phyloP scores from a whole-genome alignment of 805 yeast genomes.

The Wickerhamomyces canadensis region DNA sequence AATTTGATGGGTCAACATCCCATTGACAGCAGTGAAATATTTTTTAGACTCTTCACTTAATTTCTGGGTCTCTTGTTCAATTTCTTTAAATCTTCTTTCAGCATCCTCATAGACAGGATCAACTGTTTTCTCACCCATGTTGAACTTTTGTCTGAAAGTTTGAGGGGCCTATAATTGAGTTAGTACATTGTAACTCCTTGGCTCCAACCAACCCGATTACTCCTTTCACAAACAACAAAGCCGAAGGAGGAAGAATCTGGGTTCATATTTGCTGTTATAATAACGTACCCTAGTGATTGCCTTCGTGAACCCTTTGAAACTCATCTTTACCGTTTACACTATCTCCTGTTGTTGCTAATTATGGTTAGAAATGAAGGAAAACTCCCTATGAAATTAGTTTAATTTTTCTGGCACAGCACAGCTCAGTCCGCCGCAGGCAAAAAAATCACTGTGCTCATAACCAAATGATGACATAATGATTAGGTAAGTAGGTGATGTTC shows the following conservation, averaged over 20 bases:
- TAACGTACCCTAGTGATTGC: conserved; percentile 53
- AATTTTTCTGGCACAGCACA: no score
- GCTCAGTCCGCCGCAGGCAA: no score
- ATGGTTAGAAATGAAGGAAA: no score
- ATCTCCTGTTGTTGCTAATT: not conserved
- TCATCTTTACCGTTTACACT: conserved; percentile 39
- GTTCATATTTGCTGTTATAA: not conserved
- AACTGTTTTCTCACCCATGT: conserved; percentile 73
- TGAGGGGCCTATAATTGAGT: conserved; percentile 97
- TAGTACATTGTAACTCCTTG: no score
- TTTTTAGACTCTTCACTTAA: conserved; percentile 85
- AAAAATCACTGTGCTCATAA: no score
- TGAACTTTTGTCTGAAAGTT: conserved; percentile 79
- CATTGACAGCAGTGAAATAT: conserved; percentile 87
- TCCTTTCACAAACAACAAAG: no score
- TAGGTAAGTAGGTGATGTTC: no score
- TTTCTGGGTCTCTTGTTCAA: conserved; percentile 85
- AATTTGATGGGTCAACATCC: conserved; percentile 88
- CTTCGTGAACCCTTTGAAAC: conserved; percentile 83
- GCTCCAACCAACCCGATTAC: not conserved
- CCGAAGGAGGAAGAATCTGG: no score
- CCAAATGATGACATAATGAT: no score
- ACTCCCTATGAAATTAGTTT: no score
- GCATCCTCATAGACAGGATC: conserved; percentile 95
- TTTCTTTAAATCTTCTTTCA: conserved; percentile 90